Conservation (phyloP, 192 early-diverging fungal genomes). For the Hyaloraphidium curvatum region DNA sequence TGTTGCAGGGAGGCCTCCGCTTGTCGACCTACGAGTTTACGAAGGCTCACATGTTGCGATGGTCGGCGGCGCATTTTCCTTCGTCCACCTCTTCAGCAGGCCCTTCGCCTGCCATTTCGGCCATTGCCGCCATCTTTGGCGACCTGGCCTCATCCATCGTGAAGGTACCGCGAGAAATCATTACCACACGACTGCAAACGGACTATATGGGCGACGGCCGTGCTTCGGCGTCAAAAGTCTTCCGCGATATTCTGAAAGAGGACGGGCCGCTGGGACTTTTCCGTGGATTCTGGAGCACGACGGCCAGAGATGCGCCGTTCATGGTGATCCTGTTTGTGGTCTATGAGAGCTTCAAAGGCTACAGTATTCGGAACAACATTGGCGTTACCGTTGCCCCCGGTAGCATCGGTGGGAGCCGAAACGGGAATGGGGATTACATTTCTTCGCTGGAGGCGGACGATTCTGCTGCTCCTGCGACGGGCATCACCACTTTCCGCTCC, state of each 20-base stretch:
- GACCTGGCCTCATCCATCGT: slow-evolving; percentile 50
- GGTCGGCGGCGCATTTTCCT: slow-evolving; percentile 1
- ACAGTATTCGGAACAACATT: too few species aligned
- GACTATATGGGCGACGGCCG: slow-evolving; percentile 17
- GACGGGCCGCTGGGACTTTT: slow-evolving; percentile 45
- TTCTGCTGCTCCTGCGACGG: slow-evolving; percentile 24
- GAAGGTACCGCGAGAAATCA: slow-evolving; percentile 57
- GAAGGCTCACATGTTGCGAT: slow-evolving; percentile 29
- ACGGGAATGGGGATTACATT: too few species aligned
- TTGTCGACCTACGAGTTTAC: slow-evolving; percentile 48
- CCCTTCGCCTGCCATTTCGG: slow-evolving; percentile 40
- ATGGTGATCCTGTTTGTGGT: slow-evolving; percentile 57
- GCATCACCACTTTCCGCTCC: slow-evolving; percentile 42
- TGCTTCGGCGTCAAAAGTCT: slow-evolving; percentile 22
- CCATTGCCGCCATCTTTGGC: slow-evolving; percentile 46
- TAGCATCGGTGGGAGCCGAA: too few species aligned
- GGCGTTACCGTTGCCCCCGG: too few species aligned
- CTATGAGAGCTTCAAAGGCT: slow-evolving; percentile 54
- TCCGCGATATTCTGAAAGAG: slow-evolving; percentile 27
- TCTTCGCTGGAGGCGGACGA: slow-evolving; percentile 20
- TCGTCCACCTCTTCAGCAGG: slow-evolving; percentile 13
- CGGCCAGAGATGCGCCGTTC: slow-evolving; percentile 52
- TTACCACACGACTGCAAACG: slow-evolving; percentile 51
- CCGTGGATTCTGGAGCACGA: slow-evolving; percentile 48
- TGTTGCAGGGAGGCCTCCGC: slow-evolving; percentile 37